These are phyloP conservation scores for Zygosaccharomyces lentus DNA, from an alignment of 805 yeast genomes.

Conservation along the genomic window DNA sequence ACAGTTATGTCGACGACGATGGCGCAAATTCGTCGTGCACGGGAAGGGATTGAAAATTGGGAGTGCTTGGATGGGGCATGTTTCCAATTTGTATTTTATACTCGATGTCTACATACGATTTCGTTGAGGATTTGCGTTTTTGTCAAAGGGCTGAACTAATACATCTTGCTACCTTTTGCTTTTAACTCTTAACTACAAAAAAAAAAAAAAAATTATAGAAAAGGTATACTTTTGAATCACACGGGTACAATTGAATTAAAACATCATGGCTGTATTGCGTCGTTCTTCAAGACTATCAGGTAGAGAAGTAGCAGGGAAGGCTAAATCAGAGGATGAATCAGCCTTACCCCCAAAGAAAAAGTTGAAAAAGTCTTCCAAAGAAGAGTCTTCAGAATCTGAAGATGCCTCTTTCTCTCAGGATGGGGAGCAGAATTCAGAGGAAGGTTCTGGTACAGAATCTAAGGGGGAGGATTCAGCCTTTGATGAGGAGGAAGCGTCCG, in stretches of 20 bases:
- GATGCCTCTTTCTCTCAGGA: background rate
- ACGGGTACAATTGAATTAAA: background rate
- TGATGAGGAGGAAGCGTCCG: slow-evolving; percentile 5
- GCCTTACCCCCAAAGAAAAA: slow-evolving; percentile 3
- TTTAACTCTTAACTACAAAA: background rate
- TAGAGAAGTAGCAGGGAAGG: slow-evolving; percentile 10
- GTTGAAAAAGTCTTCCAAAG: background rate
- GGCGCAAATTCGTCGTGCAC: slow-evolving; percentile 7
- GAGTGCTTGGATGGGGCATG: background rate
- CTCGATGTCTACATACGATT: slow-evolving; percentile 3
- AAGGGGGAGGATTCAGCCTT: slow-evolving; percentile 1
- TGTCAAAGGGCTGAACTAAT: background rate
- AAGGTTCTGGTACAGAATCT: slow-evolving; percentile 8
- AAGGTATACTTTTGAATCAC: background rate
- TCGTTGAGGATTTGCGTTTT: slow-evolving; percentile 4
- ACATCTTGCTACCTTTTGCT: slow-evolving; percentile 1
- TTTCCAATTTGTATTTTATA: slow-evolving; percentile 4
- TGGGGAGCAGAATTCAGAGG: slow-evolving; percentile 6
- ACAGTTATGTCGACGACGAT: slow-evolving; percentile 24
- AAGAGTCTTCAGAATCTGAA: slow-evolving; percentile 3
- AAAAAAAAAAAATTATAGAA: background rate
- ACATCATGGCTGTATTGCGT: slow-evolving; percentile 25
- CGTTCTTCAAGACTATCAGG: slow-evolving; percentile 30
- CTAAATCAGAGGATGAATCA: slow-evolving; percentile 1
- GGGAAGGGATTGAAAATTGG: background rate